A percentile compares a stretch with the other conserved stretches of the same genome.
phyloP scores from a whole-genome alignment of 768 basidiomycete genomes.

The Xerocomus brunneocitrinus region DNA sequence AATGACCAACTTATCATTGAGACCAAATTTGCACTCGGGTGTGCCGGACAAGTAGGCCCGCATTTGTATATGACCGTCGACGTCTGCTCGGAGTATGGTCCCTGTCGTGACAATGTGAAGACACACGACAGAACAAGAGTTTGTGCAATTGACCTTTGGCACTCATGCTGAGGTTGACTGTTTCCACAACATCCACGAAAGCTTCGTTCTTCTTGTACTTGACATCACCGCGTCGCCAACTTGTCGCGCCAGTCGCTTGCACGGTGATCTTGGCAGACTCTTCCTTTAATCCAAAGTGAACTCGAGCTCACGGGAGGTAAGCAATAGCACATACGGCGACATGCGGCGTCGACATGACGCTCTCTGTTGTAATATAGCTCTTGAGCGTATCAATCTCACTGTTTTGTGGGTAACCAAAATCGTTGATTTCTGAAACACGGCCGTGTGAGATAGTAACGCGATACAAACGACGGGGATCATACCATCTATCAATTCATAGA shows the following conservation, averaged over 20 bases:
- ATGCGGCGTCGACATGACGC: constrained; percentile 80
- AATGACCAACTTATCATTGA: constrained; percentile 97
- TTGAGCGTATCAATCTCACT: constrained; percentile 98
- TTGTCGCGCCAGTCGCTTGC: constrained; percentile 95
- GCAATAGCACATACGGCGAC: constrained; percentile 56
- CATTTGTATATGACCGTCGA: constrained; percentile 98
- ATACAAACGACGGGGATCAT: constrained; percentile 12
- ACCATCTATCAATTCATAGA: constrained; percentile 98
- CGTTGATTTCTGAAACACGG: constrained; percentile 76
- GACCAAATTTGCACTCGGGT: constrained; percentile 97
- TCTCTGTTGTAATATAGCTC: constrained; percentile 97
- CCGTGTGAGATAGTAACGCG: constrained; percentile 4
- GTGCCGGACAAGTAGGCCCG: constrained; percentile 94
- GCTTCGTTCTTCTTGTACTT: constrained; percentile 99
- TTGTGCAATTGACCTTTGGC: constrained; percentile 60
- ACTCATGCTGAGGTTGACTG: constrained; percentile 94
- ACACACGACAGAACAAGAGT: background rate
- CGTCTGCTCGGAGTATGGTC: constrained; percentile 88
- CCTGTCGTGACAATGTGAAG: constrained; percentile 42
- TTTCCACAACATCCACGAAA: constrained; percentile 99
- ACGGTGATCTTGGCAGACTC: constrained; percentile 96
- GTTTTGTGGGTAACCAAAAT: constrained; percentile 99
- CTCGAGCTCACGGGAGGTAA: background rate
- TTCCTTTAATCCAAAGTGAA: constrained; percentile 50
- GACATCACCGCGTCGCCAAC: constrained; percentile 92